Conservation (phyloP, 352 stramenopile genomes). For the Aphanomyces astaci region DNA sequence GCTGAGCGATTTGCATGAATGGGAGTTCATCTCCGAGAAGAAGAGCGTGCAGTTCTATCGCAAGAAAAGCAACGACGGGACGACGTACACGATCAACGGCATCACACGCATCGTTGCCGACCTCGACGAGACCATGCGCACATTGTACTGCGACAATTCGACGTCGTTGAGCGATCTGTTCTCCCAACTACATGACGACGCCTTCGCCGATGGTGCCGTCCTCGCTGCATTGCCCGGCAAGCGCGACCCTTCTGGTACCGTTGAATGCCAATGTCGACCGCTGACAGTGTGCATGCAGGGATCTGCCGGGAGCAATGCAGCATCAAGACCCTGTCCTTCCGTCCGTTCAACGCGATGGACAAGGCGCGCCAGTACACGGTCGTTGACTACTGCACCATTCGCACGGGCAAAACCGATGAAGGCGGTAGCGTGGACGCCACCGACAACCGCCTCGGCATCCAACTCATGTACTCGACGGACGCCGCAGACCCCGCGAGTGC, state of each 20-base stretch:
- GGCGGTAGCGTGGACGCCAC: neutral
- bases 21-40: conserved; percentile 23
- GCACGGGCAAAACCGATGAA: conserved; percentile 21
- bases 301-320: conserved; percentile 20
- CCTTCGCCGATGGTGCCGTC: conserved; percentile 14
- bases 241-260: conserved; percentile 12
- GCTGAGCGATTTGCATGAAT: conserved; percentile 21
- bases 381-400: conserved; percentile 22
- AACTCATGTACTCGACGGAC: conserved; percentile 22
- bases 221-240: conserved; percentile 5
- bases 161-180: conserved; percentile 12
- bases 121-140: conserved; percentile 20
- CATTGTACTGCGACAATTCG: conserved; percentile 18
- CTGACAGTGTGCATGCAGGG: too few relatives aligned
- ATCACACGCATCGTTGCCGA: conserved; percentile 23
- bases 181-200: conserved; percentile 18
- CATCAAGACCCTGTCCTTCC: conserved; percentile 17
- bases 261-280: too few relatives aligned
- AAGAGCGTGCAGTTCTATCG: conserved; percentile 22
- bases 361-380: conserved; percentile 20
- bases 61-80: conserved; percentile 21
- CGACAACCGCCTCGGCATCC: conserved; percentile 19
- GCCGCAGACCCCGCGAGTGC: neutral
- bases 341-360: conserved; percentile 21
- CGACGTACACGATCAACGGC: conserved; percentile 22